Conservation (phyloP, 805 yeast genomes). For the Debaryomyces tyrocola region DNA sequence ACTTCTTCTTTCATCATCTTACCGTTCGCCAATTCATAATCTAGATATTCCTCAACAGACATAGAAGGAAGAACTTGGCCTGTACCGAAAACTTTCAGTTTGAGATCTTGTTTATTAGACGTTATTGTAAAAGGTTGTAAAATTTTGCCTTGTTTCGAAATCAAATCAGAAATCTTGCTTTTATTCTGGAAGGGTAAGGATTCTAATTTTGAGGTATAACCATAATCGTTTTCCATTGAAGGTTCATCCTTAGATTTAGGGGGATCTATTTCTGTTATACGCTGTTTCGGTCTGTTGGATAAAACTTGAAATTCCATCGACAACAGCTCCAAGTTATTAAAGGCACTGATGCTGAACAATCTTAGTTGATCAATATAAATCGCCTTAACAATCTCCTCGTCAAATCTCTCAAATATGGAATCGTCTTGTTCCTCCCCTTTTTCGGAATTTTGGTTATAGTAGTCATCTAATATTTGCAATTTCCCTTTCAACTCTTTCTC, state of each 20-base stretch:
- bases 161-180: slow-evolving; percentile 32
- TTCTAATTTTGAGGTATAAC: slow-evolving; percentile 68
- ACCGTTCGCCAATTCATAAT: slow-evolving; percentile 81
- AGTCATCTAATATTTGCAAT: slow-evolving; percentile 38
- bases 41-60: slow-evolving; percentile 89
- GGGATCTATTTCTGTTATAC: not conserved
- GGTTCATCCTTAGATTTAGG: slow-evolving; percentile 6
- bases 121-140: slow-evolving; percentile 81
- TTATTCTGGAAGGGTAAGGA: slow-evolving; percentile 30
- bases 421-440: slow-evolving; percentile 14
- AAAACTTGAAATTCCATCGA: slow-evolving; percentile 69
- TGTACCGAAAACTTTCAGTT: slow-evolving; percentile 75
- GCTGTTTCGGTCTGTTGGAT: slow-evolving; percentile 34
- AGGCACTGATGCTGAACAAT: slow-evolving; percentile 51
- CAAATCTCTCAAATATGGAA: slow-evolving; percentile 34
- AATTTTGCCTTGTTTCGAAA: slow-evolving; percentile 75
- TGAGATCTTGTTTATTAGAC: slow-evolving; percentile 51
- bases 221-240: slow-evolving; percentile 28
- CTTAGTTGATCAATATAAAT: slow-evolving; percentile 57
- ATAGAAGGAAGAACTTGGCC: slow-evolving; percentile 93
- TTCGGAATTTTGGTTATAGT: slow-evolving; percentile 12
- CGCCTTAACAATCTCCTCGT: slow-evolving; percentile 64
- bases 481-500: slow-evolving; percentile 54
- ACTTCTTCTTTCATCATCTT: slow-evolving; percentile 62
- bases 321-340: slow-evolving; percentile 56